phyloP scores from a whole-genome alignment of 192 early-diverging fungal genomes.

The Rhizoclosmatium sp. region DNA sequence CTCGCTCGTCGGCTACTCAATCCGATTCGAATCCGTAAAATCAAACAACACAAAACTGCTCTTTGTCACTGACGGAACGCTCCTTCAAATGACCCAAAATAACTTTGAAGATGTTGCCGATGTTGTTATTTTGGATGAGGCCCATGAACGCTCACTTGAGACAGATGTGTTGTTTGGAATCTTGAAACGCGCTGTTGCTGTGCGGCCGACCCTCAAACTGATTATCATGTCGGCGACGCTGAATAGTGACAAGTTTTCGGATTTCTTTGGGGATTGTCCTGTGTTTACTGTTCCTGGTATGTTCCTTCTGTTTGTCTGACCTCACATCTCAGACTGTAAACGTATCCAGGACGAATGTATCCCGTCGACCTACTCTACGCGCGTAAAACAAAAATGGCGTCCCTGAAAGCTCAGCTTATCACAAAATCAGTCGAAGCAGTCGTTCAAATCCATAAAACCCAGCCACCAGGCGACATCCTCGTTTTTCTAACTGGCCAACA shows the following conservation, averaged over 20 bases:
- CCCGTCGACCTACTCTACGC: conserved; percentile 64
- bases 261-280: conserved; percentile 81
- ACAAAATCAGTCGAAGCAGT: conserved; percentile 60
- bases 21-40: conserved; percentile 58
- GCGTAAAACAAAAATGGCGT: conserved; percentile 53
- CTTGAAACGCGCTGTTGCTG: conserved; percentile 41
- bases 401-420: conserved; percentile 51
- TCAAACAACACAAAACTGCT: conserved; percentile 45
- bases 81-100: conserved; percentile 52
- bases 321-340: no score
- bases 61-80: conserved; percentile 66
- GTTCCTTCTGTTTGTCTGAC: no score
- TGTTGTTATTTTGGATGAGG: conserved; percentile 60
- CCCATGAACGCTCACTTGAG: conserved; percentile 67
- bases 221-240: conserved; percentile 85
- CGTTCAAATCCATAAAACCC: conserved; percentile 64
- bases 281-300: conserved; percentile 71
- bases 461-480: conserved; percentile 53
- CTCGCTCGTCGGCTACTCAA: conserved; percentile 49
- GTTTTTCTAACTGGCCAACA: conserved; percentile 68
- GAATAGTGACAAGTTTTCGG: conserved; percentile 81
- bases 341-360: conserved; percentile 57
- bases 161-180: conserved; percentile 66
- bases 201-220: conserved; percentile 54
- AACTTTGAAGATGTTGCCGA: conserved; percentile 5